Evolutionary conservation across 805 yeast species (phyloP), one percentile per base, ranked within the genome.

Genomic region (Tetrapisispora pingtungensis): DNA sequence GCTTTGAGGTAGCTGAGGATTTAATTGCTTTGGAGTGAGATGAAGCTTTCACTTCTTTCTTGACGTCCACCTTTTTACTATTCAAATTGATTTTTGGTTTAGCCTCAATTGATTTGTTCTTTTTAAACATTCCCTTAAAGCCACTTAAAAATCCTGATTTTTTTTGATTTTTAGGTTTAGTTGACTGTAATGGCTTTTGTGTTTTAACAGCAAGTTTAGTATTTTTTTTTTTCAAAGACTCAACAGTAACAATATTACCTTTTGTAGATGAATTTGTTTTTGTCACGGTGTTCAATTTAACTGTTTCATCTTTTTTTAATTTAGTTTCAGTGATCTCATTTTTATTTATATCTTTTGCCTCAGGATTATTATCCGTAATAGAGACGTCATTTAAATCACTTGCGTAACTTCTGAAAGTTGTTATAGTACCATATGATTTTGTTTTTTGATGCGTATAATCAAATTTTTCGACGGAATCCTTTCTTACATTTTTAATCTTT

Each of bases 381-480:
- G 36, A 18, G 7, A 15, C 40, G 32, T 51, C 50, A 33, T 53
- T 52, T 15, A 55, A 31, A 44, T 59, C 64, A 43, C 60, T 58
- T 2, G 41, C 45, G 48, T 55, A 43, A 45, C 64, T 61, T 47
- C 64, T 53, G 37, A 58, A 59, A 1, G 64, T 61, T 10, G 64
- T 59, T 20, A 59, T 58, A 15, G 63, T 60, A 10, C 59, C 59
- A 46, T 53, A 58, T 10, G 65, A 59, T 41, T 48, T 51, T n/a
- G 50, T 45, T 35, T 50, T 56, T 36, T 19, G 26, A 33, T 43
- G 43, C 5, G 15, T 10, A 13, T 14, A n/a, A 14, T 18, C 20
- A 32, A 34, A 33, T 20, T 19, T 5, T 17, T 42, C 26, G 24
- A 20, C 7, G 4, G 37, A 7, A 10, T 20, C 19, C 18, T 19